Percentiles rank a stretch among this genome's conserved stretches.
Evolutionary conservation across 768 basidiomycete genomes (phyloP).

Genomic region (Tubosaeta sp.): DNA sequence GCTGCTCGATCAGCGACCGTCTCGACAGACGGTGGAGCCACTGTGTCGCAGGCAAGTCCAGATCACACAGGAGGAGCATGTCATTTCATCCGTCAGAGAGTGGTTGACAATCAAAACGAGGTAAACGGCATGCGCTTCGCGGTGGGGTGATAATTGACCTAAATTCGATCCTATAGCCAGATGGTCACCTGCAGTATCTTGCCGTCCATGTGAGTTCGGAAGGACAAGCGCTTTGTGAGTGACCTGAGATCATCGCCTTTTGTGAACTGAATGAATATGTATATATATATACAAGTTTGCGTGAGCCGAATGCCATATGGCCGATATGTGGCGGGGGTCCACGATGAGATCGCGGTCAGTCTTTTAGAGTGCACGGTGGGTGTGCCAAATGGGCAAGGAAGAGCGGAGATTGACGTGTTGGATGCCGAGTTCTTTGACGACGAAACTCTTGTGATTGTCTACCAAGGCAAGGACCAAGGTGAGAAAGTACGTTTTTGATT

Average conservation of each 20-base stretch:
- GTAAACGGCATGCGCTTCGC: slow-evolving; percentile 35
- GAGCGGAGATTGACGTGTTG: slow-evolving; percentile 47
- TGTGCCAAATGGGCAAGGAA: slow-evolving; percentile 21
- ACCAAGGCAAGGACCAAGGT: slow-evolving; percentile 50
- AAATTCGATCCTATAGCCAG: slow-evolving; percentile 35
- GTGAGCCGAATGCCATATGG: slow-evolving; percentile 51
- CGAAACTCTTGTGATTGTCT: slow-evolving; percentile 60
- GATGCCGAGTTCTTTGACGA: slow-evolving; percentile 81
- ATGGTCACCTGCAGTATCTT: slow-evolving; percentile 49
- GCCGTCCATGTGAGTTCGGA: slow-evolving; percentile 40
- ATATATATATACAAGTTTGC: slow-evolving; percentile 44
- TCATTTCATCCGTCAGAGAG: slow-evolving; percentile 51
- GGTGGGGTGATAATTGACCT: slow-evolving; percentile 22
- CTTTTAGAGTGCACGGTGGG: slow-evolving; percentile 48
- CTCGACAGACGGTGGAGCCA: slow-evolving; percentile 28
- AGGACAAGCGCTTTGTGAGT: slow-evolving; percentile 47
- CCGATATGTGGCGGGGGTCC: slow-evolving; percentile 34
- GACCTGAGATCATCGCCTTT: slow-evolving; percentile 18
- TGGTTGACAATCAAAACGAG: slow-evolving; percentile 44
- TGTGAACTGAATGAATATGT: slow-evolving; percentile 33
- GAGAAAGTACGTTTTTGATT: slow-evolving; percentile 27
- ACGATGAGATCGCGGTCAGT: slow-evolving; percentile 40
- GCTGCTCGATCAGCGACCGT: slow-evolving; percentile 56
- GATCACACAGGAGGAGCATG: slow-evolving; percentile 28
- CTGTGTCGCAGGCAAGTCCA: slow-evolving; percentile 29